phyloP scores from a whole-genome alignment of 2,329 filamentous ascomycete species.

The Claviceps monticola region DNA sequence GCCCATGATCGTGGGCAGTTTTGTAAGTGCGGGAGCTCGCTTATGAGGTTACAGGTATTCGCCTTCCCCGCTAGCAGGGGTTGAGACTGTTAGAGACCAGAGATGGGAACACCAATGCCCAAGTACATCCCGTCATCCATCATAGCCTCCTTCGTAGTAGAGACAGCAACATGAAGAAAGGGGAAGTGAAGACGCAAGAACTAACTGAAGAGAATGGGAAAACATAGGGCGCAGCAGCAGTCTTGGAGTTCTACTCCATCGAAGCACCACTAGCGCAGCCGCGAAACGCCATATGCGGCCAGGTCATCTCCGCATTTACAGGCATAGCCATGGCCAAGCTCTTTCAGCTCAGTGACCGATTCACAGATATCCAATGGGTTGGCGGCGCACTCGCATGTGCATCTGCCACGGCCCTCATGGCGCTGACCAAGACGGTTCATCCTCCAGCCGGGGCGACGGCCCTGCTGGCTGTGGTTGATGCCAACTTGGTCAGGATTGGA shows the following conservation, averaged over 20 bases:
- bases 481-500: conserved; percentile 40
- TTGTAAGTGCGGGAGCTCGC: conserved; percentile 35
- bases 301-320: conserved; percentile 45
- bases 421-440: conserved; percentile 56
- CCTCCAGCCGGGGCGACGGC: conserved; percentile 65
- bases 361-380: conserved; percentile 44
- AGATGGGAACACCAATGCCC: no score
- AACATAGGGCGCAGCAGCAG: conserved; percentile 53
- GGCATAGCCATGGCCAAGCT: conserved; percentile 52
- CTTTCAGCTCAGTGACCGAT: conserved; percentile 37
- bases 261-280: conserved; percentile 62
- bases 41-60: no score
- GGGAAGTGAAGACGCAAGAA: background rate
- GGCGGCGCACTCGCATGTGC: conserved; percentile 54
- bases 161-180: no score
- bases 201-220: background rate
- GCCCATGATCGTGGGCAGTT: conserved; percentile 54
- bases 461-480: conserved; percentile 49
- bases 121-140: no score
- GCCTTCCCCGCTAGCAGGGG: no score
- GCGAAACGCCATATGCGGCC: conserved; percentile 54
- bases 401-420: conserved; percentile 49
- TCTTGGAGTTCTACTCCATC: conserved; percentile 61
- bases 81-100: no score
- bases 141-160: no score